A percentile compares a stretch with the other conserved stretches of the same genome.
Evolutionary conservation across 495 filamentous ascomycete species (phyloP).

Genomic region (Penicillium canariense): DNA sequence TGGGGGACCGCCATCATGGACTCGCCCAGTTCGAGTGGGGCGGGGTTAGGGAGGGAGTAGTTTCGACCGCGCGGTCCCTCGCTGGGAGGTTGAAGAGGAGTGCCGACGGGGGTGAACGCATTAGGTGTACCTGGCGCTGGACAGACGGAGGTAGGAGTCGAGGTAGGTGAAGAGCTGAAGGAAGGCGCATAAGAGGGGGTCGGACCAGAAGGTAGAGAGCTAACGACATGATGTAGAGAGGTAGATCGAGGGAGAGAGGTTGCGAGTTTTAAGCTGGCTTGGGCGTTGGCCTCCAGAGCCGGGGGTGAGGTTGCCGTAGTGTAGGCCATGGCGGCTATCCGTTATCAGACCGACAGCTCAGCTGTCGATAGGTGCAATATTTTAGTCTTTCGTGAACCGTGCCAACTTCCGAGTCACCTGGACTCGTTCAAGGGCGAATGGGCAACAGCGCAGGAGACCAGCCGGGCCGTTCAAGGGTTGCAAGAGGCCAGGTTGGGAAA

Average conservation of each 20-base stretch:
- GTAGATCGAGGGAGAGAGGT: constrained; percentile 36
- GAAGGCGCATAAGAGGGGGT: constrained; percentile 28
- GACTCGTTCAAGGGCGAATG: constrained; percentile 42
- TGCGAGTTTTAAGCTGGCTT: constrained; percentile 43
- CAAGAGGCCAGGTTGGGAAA: constrained; percentile 30
- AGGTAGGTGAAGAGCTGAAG: constrained; percentile 33
- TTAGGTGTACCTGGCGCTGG: constrained; percentile 33
- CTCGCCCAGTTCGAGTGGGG: constrained; percentile 55
- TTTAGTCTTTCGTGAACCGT: constrained; percentile 35
- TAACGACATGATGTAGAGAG: constrained; percentile 41
- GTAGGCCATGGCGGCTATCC: constrained; percentile 43
- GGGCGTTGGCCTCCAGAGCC: constrained; percentile 42
- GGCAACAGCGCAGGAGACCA: constrained; percentile 33
- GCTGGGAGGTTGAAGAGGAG: constrained; percentile 50
- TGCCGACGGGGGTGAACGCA: constrained; percentile 47
- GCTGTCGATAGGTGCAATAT: constrained; percentile 35
- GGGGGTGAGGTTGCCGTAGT: constrained; percentile 41
- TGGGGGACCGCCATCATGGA: constrained; percentile 47
- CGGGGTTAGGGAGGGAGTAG: constrained; percentile 36
- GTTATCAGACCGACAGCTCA: constrained; percentile 33
- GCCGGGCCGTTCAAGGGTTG: constrained; percentile 32
- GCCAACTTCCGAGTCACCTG: constrained; percentile 46
- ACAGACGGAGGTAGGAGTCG: constrained; percentile 33
- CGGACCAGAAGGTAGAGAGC: constrained; percentile 29
- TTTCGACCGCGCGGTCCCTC: constrained; percentile 50